Conservation (phyloP, 805 yeast genomes). For the Kuraishia molischiana region DNA sequence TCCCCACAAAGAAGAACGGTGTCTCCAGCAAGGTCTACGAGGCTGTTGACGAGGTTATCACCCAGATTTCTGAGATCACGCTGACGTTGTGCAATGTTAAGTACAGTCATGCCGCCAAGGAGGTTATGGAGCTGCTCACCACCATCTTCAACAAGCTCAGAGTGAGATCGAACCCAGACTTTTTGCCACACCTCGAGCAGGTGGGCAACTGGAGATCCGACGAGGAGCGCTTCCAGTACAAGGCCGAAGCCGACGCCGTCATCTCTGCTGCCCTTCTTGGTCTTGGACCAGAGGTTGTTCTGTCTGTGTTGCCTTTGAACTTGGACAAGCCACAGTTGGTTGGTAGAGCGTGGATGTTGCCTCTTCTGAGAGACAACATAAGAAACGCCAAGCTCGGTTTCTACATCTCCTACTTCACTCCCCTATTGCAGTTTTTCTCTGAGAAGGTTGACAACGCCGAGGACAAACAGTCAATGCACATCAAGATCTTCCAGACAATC, state of each 20-base stretch:
- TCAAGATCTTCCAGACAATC: slow-evolving; percentile 74
- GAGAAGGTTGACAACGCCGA: slow-evolving; percentile 30
- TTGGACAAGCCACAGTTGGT: slow-evolving; percentile 47
- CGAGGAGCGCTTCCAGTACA: slow-evolving; percentile 58
- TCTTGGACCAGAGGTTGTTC: slow-evolving; percentile 80
- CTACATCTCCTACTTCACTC: slow-evolving; percentile 56
- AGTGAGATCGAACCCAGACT: slow-evolving; percentile 60
- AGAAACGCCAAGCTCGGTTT: slow-evolving; percentile 58
- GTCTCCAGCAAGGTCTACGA: slow-evolving; percentile 44
- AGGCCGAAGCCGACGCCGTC: slow-evolving; percentile 71
- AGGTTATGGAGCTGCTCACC: slow-evolving; percentile 58
- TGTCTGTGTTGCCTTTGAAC: slow-evolving; percentile 70
- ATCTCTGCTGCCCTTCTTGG: slow-evolving; percentile 70
- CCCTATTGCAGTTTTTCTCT: slow-evolving; percentile 48
- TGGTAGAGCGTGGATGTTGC: slow-evolving; percentile 96
- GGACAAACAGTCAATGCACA: slow-evolving; percentile 52
- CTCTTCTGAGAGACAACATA: slow-evolving; percentile 80
- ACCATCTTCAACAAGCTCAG: slow-evolving; percentile 56
- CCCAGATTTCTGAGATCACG: slow-evolving; percentile 41
- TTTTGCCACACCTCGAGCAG: slow-evolving; percentile 52
- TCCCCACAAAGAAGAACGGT: slow-evolving; percentile 27
- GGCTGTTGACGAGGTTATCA: slow-evolving; percentile 41
- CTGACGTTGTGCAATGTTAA: slow-evolving; percentile 55
- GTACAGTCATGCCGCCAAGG: slow-evolving; percentile 68
- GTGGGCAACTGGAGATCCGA: slow-evolving; percentile 84